These are phyloP conservation scores for Stereum hirsutum DNA, from an alignment of 1,284 basidiomycete genomes.

Conservation along the genomic window DNA sequence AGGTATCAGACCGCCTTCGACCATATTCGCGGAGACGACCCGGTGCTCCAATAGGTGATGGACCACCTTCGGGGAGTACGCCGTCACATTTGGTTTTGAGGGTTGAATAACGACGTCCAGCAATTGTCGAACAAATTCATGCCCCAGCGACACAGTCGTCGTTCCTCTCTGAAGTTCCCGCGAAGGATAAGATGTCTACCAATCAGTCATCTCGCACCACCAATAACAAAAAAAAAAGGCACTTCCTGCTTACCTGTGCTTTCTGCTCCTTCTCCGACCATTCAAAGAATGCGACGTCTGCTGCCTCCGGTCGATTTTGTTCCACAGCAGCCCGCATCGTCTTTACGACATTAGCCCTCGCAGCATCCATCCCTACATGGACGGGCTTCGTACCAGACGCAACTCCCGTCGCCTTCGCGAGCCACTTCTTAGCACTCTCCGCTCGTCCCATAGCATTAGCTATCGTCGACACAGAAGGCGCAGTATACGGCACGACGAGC, in stretches of 20 bases:
- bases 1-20: constrained; percentile 45
- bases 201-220: too few species aligned
- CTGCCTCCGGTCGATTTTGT: constrained; percentile 20
- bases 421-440: constrained; percentile 40
- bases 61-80: constrained; percentile 45
- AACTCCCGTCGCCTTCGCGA: constrained; percentile 15
- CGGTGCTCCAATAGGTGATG: constrained; percentile 42
- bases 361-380: constrained; percentile 17
- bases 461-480: constrained; percentile 45
- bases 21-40: constrained; percentile 49
- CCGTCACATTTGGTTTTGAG: constrained; percentile 22
- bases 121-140: constrained; percentile 49
- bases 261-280: constrained; percentile 30
- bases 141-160: too few species aligned
- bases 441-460: constrained; percentile 52
- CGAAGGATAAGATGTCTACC: too few species aligned
- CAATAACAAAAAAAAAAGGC: too few species aligned
- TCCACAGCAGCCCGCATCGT: constrained; percentile 25
- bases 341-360: constrained; percentile 26
- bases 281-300: constrained; percentile 38
- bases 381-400: constrained; percentile 1
- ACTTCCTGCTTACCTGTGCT: too few species aligned
- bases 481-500: constrained; percentile 44
- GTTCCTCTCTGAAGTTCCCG: too few species aligned
- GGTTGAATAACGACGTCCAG: constrained; percentile 38